Percentiles rank a stretch among this genome's conserved stretches.
Conservation (phyloP, 2,329 filamentous ascomycete genomes). For the Chrysosporium keratinophilum region DNA sequence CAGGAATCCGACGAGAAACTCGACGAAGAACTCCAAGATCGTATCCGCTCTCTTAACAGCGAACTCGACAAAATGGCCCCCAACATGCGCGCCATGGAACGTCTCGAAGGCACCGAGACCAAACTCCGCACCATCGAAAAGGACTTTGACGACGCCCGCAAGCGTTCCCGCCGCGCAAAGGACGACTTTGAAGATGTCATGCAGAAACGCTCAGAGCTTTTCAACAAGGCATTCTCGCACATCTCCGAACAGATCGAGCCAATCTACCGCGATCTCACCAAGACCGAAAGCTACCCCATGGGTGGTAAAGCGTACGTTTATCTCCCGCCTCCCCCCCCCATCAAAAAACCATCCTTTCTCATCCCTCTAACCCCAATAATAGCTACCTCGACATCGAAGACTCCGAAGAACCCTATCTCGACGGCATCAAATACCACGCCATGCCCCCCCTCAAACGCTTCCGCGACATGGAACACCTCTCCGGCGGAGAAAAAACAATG, state of each 20-base stretch:
- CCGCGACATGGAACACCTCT: conserved; percentile 97
- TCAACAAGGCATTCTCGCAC: conserved; percentile 89
- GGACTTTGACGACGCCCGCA: conserved; percentile 78
- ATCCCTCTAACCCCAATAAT: not conserved
- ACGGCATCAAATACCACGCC: conserved; percentile 94
- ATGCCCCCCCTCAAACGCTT: conserved; percentile 98
- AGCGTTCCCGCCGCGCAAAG: conserved; percentile 60
- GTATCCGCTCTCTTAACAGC: conserved; percentile 59
- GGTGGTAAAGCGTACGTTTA: conserved; percentile 61
- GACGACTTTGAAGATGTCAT: conserved; percentile 78
- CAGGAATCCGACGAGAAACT: conserved; percentile 59
- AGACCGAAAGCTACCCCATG: conserved; percentile 81
- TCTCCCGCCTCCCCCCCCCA: not conserved
- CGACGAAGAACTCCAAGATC: conserved; percentile 67
- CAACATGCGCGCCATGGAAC: conserved; percentile 91
- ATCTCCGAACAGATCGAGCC: conserved; percentile 89
- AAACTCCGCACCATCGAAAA: conserved; percentile 75
- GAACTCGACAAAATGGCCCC: conserved; percentile 92
- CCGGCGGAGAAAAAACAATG: conserved; percentile 97
- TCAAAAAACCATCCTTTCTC: no score
- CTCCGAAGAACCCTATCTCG: conserved; percentile 89
- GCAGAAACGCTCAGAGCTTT: conserved; percentile 72
- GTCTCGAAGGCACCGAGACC: conserved; percentile 72
- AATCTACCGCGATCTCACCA: conserved; percentile 91
- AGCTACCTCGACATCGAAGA: conserved; percentile 88